Evolutionary conservation across 257 asterid genomes (phyloP), one percentile per base, ranked within the genome.

Genomic region (Nyctanthes arbortristis): DNA sequence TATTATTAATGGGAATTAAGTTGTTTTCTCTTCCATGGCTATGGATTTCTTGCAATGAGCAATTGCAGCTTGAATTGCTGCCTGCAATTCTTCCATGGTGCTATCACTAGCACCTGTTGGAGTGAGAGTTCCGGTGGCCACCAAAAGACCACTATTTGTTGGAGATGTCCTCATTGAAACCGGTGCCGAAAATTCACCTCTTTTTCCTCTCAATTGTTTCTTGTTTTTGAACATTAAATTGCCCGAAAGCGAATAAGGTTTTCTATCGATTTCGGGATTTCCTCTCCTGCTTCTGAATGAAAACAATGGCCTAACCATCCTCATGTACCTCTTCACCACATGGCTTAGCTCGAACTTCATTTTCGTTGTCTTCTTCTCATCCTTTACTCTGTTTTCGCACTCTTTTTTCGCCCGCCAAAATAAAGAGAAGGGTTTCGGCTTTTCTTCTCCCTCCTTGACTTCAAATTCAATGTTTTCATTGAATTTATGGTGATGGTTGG

Each of bases 51-150:
- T 86, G 83, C 92, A 86, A 73, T 86, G 89, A 73, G 87, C 87
- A 75, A 86, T 86, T 6, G 92, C 92, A 66, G 92, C 87, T 77
- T 82, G 89, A 78, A 86, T 84, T 3, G 92, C 89, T 64, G 98
- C 88, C 71, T 92, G 98, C 65, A 92, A 61, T 65, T 89, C 98
- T 73, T 89, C 98, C 98, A 92, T 88, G 66, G 96, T 83, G 70
- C 94, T 84, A 39, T 89, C 94, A 75, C 79, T 79, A 14, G 81
- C 66, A 7, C 75, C 5, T 34, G 79, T 34, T 11, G 82, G 82
- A 22, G 84, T 78, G 8, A 58, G 34, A 18, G 72, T 27, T 18
- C 70, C 74, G 6, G 77, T 76, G 61, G 92, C 87, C 65, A 87
- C 82, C 49, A 93, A 69, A 0, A 79, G 75, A 37, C 98, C 98